phyloP scores from a whole-genome alignment of 108 stramenopile species.

The Parietichytrium sp. region DNA sequence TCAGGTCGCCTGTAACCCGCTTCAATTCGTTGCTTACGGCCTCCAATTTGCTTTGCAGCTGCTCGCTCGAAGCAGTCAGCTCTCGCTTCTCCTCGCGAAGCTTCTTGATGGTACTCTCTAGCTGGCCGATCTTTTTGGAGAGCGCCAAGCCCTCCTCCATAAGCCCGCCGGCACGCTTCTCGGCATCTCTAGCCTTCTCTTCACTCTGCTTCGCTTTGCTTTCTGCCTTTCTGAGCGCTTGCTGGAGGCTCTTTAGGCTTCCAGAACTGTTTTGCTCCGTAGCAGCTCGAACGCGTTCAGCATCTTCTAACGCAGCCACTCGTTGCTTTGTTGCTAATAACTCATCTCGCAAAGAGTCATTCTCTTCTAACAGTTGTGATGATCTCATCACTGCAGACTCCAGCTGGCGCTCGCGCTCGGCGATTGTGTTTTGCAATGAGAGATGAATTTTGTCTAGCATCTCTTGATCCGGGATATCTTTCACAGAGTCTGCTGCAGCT shows the following conservation, averaged over 20 bases:
- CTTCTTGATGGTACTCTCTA: neutral
- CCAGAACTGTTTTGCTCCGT: neutral
- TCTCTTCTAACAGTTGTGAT: neutral
- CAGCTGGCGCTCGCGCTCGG: neutral
- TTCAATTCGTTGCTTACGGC: neutral
- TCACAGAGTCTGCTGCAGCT: neutral
- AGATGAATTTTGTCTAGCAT: neutral
- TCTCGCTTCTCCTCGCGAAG: slow-evolving; percentile 14
- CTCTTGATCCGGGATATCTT: neutral
- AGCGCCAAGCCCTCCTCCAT: slow-evolving; percentile 12
- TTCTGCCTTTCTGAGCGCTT: slow-evolving; percentile 14
- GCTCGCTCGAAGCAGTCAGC: neutral
- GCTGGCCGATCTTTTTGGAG: neutral
- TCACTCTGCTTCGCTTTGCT: neutral
- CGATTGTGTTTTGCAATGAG: neutral
- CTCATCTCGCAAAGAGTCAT: neutral
- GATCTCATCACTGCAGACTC: neutral
- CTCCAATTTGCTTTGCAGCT: neutral
- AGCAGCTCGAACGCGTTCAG: neutral
- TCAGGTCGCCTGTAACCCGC: neutral
- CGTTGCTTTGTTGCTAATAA: neutral
- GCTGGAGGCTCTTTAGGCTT: neutral
- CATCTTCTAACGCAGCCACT: neutral
- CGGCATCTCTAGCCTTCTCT: neutral
- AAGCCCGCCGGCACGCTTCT: neutral